Conservation (phyloP, 192 early-diverging fungal species). For the Neocallimastix lanati region DNA sequence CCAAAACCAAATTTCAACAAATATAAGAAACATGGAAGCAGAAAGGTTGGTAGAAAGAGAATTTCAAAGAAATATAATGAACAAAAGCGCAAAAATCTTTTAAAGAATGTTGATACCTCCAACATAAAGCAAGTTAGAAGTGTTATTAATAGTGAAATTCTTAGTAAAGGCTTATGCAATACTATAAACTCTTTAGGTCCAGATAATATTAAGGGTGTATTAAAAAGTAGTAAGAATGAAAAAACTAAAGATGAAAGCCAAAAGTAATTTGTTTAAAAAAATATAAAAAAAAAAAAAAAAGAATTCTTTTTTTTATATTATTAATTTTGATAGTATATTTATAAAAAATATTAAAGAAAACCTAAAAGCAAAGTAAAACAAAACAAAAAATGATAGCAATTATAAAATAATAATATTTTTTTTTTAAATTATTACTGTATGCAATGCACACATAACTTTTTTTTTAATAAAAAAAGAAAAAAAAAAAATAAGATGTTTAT, state of each 20-base stretch:
- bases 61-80: background rate
- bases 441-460: too few relatives aligned
- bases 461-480: too few relatives aligned
- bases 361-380: too few relatives aligned
- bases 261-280: background rate
- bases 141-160: background rate
- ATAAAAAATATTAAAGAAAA: too few relatives aligned
- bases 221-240: background rate
- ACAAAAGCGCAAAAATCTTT: background rate
- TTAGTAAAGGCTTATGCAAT: background rate
- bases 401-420: too few relatives aligned
- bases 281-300: background rate
- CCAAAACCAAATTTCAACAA: background rate
- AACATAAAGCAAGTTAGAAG: background rate
- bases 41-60: background rate
- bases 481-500: too few relatives aligned
- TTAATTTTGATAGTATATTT: too few relatives aligned
- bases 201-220: background rate
- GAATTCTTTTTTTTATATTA: too few relatives aligned
- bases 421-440: too few relatives aligned
- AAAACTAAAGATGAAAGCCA: background rate
- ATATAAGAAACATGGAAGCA: background rate
- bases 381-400: too few relatives aligned
- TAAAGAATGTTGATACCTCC: background rate
- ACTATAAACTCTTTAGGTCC: background rate